These are phyloP conservation scores for Penicillium canariense DNA, from an alignment of 495 filamentous ascomycete genomes.

Conservation along the genomic window DNA sequence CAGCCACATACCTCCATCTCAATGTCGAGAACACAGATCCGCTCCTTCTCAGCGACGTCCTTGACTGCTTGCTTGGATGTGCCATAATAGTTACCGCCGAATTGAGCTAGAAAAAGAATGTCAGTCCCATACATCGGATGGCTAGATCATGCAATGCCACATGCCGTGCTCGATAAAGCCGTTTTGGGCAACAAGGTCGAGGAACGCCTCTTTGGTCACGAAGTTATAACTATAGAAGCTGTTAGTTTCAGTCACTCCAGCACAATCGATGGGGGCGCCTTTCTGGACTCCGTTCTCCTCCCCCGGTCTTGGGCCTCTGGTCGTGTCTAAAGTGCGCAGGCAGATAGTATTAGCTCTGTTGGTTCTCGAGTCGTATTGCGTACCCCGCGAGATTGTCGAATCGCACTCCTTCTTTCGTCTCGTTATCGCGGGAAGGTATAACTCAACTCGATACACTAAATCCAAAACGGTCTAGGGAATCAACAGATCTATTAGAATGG, in stretches of 20 bases:
- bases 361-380: too few relatives aligned
- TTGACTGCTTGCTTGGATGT: conserved; percentile 75
- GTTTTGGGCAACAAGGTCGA: conserved; percentile 60
- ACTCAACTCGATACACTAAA: conserved; percentile 59
- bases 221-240: conserved; percentile 73
- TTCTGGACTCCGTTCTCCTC: too few relatives aligned
- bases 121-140: not conserved
- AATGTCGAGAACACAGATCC: conserved; percentile 63
- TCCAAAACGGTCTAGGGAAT: not conserved
- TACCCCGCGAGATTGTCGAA: too few relatives aligned
- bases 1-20: conserved; percentile 83
- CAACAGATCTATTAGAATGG: not conserved
- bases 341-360: too few relatives aligned
- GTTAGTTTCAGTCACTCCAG: too few relatives aligned
- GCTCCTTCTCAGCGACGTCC: conserved; percentile 60
- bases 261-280: too few relatives aligned
- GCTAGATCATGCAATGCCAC: not conserved
- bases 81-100: conserved; percentile 86
- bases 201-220: conserved; percentile 64
- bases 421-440: conserved; percentile 70
- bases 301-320: too few relatives aligned
- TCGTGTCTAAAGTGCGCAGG: too few relatives aligned
- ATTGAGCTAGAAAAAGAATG: conserved; percentile 47
- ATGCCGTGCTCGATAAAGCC: conserved; percentile 80
- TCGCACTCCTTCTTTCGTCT: conserved; percentile 59